phyloP scores from a whole-genome alignment of 179 eudicot species.

The Spinacia oleracea region DNA sequence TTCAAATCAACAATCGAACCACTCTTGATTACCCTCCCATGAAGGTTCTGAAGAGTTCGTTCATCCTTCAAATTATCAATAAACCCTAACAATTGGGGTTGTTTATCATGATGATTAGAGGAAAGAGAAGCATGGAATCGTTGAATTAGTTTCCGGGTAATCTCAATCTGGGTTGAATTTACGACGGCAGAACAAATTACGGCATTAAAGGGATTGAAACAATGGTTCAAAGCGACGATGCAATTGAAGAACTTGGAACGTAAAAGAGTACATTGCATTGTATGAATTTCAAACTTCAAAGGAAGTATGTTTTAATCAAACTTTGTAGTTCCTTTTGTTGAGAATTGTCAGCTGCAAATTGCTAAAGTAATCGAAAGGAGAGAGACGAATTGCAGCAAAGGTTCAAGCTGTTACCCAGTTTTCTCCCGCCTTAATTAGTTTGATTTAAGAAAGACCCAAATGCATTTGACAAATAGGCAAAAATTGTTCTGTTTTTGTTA shows the following conservation, averaged over 20 bases:
- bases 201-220: neutral
- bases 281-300: neutral
- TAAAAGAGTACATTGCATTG: slow-evolving; percentile 34
- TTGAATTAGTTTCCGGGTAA: slow-evolving; percentile 21
- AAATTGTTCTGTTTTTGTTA: no score
- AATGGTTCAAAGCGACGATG: neutral
- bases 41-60: slow-evolving; percentile 38
- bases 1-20: slow-evolving; percentile 37
- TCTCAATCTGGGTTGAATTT: slow-evolving; percentile 9
- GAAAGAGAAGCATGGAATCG: slow-evolving; percentile 19
- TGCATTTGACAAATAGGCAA: no score
- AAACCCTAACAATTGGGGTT: slow-evolving; percentile 31
- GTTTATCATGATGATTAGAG: slow-evolving; percentile 15
- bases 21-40: slow-evolving; percentile 51
- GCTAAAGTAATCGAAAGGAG: no score
- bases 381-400: no score
- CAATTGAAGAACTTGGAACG: neutral
- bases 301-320: neutral
- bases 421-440: no score
- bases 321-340: no score
- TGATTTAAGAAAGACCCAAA: no score
- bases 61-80: slow-evolving; percentile 30
- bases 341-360: neutral
- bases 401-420: no score
- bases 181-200: slow-evolving; percentile 7